Base-by-base conservation (phyloP, 169 alveolate species). In the Fabrea salina region DNA sequence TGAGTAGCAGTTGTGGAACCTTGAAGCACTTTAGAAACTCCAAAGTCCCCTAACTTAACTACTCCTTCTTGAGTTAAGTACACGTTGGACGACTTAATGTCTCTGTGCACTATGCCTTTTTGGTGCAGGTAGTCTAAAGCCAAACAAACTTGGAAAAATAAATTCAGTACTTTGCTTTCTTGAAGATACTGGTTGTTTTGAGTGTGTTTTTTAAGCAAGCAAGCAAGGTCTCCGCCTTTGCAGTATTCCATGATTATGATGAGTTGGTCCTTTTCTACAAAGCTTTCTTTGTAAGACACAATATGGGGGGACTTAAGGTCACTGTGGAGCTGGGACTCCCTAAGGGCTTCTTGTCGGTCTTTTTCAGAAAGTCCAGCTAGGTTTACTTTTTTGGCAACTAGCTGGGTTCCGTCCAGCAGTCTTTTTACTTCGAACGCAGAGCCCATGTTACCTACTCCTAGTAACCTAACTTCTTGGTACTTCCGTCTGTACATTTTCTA, bases 1-100 rank as follows among this genome's bases (percentile, higher is more conserved):
- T 93, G 83, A 19, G 96, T 89, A 58, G 90, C 93, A 50, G 96
- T 96, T 27, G 13, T 8, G 7, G 80, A 50, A 30, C 30, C 89
- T 39, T 90, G 92, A 49, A 95, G 85, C 11, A 94, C 97, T 75
- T 94, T 93, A n/a, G 97, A 95, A 40, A 97, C 95, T 16, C 98
- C 98, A 54, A 97, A 95, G 85, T 97, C 98, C 6, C 98, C 99
- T 37, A 97, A 84, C 84, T 97, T 91, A 40, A 93, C 91, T 16
- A 13, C 8, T 0, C 80, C 70, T 19, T 44, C 71, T 51, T 47
- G 13, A 80, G 89, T 89, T 32, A 96, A 86, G 83, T 95, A 92
- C 30, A 96, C 92, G 89, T 96, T 96, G 82, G 93, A 86, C 16
- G 98, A 91, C 82, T 96, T 96, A 76, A 96, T 83, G 86, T 96